Evolutionary conservation across 163 green algal species (phyloP).

Genomic region (Prototheca wickerhamii): DNA sequence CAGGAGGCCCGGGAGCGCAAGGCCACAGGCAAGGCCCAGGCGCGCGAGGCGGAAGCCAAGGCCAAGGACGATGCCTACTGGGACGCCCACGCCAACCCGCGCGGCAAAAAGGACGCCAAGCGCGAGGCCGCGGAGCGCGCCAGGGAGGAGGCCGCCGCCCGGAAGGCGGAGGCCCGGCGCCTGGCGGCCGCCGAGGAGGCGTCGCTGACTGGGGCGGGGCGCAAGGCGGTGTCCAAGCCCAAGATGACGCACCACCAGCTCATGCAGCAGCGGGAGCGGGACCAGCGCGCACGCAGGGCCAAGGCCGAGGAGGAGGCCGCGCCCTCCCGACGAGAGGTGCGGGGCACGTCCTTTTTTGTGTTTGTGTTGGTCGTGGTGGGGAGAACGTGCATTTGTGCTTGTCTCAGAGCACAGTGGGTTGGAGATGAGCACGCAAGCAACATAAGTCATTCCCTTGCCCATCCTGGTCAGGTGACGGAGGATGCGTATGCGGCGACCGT

Average conservation of each 20-base stretch:
- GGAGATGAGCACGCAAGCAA: constrained; percentile 6
- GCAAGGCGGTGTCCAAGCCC: neutral
- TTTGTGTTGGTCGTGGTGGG: too few relatives aligned
- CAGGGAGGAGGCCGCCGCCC: constrained; percentile 32
- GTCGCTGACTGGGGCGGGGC: constrained; percentile 15
- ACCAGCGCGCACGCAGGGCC: constrained; percentile 6
- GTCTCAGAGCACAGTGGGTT: neutral
- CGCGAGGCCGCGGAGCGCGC: constrained; percentile 16
- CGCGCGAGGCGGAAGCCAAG: neutral
- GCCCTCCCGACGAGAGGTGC: neutral
- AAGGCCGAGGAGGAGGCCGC: neutral
- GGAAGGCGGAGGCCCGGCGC: constrained; percentile 39
- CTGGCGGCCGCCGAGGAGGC: constrained; percentile 46
- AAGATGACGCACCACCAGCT: constrained; percentile 14
- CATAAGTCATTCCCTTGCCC: neutral
- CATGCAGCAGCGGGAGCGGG: neutral
- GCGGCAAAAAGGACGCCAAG: constrained; percentile 24
- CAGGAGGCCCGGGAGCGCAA: constrained; percentile 20
- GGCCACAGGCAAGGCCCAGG: constrained; percentile 10
- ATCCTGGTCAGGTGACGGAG: constrained; percentile 23
- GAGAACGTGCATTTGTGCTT: neutral
- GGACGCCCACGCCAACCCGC: constrained; percentile 19
- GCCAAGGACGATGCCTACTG: constrained; percentile 23
- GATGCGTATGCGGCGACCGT: constrained; percentile 27
- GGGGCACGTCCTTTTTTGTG: too few relatives aligned